Evolutionary conservation across 2,329 filamentous ascomycete genomes (phyloP).

Genomic region (Neurospora sp.): DNA sequence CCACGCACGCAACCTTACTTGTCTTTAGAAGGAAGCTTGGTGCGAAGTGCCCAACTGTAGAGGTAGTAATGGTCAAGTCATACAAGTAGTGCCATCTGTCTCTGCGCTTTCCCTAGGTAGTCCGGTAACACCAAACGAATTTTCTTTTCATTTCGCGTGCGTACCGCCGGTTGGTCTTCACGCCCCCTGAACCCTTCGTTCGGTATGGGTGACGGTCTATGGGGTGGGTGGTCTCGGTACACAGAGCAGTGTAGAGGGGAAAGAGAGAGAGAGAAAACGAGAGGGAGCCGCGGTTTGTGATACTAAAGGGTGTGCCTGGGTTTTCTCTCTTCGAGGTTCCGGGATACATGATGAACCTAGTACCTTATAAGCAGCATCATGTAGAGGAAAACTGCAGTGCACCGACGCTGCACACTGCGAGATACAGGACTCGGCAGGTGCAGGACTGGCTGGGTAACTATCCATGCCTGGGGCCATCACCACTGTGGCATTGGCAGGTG

Average conservation of each 20-base stretch:
- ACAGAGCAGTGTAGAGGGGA: too few relatives aligned
- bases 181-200: background rate
- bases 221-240: too few relatives aligned
- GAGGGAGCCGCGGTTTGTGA: too few relatives aligned
- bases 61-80: background rate
- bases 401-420: background rate
- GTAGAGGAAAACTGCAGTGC: background rate
- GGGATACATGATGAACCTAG: too few relatives aligned
- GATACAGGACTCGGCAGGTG: background rate
- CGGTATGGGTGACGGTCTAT: too few relatives aligned
- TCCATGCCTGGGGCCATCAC: background rate
- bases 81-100: background rate
- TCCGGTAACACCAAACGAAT: background rate
- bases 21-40: too few relatives aligned
- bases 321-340: too few relatives aligned
- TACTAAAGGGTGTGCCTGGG: too few relatives aligned
- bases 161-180: background rate
- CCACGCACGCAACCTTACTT: too few relatives aligned
- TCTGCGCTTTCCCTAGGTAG: background rate
- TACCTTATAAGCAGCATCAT: too few relatives aligned
- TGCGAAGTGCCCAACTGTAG: too few relatives aligned
- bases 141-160: background rate
- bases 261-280: too few relatives aligned
- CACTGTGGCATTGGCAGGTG: background rate
- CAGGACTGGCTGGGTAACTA: background rate